Evolutionary conservation across 345 rosid genomes (phyloP).

Genomic region (Dovyalis caffra): DNA sequence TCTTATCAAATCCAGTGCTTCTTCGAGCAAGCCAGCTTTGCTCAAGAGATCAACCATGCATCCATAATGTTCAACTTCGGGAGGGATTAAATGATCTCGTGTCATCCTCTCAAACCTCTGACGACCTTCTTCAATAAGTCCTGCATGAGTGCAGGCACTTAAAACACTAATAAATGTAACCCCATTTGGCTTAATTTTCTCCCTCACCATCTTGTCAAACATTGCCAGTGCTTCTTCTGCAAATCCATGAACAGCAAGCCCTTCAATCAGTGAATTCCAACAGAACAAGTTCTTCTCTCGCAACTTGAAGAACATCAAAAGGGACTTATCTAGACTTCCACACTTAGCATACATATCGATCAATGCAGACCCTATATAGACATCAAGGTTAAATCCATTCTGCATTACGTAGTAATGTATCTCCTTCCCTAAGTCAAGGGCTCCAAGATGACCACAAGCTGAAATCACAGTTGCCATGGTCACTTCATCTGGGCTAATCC

Average conservation of each 20-base stretch:
- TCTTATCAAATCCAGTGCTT: constrained; percentile 55
- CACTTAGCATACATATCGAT: constrained; percentile 91
- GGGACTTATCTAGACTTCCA: constrained; percentile 60
- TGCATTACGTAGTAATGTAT: constrained; percentile 57
- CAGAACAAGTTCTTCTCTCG: constrained; percentile 66
- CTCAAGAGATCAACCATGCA: constrained; percentile 73
- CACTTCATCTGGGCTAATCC: constrained; percentile 60
- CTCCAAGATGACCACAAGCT: constrained; percentile 82
- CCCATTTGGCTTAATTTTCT: constrained; percentile 53
- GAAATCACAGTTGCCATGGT: constrained; percentile 72
- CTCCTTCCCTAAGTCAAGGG: constrained; percentile 56
- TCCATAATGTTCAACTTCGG: constrained; percentile 62
- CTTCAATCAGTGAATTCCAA: constrained; percentile 82
- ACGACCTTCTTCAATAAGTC: constrained; percentile 72
- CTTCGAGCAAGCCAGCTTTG: constrained; percentile 67
- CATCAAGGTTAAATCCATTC: constrained; percentile 59
- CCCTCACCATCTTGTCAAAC: constrained; percentile 60
- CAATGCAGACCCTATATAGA: constrained; percentile 73
- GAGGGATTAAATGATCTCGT: constrained; percentile 40
- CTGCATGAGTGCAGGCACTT: constrained; percentile 79
- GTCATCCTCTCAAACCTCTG: constrained; percentile 53
- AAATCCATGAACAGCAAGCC: constrained; percentile 70
- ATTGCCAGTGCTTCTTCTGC: constrained; percentile 56
- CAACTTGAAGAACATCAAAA: constrained; percentile 66
- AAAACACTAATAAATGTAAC: constrained; percentile 72